Base-by-base conservation (phyloP, 2,329 filamentous ascomycete species). In the Xylaria sp. region DNA sequence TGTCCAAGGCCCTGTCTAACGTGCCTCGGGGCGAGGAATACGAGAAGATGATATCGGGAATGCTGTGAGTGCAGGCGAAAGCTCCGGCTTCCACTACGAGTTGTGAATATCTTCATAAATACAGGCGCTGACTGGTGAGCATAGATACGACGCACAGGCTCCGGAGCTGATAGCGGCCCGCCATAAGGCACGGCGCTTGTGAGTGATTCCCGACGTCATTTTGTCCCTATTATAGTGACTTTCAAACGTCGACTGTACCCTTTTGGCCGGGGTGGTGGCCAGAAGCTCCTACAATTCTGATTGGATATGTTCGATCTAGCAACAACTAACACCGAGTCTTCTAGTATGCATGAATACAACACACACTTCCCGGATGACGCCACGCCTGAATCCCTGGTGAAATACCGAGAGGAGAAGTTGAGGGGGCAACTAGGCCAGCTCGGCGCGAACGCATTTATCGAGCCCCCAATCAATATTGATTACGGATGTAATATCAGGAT, bases 401-500 rank as follows among this genome's bases (percentile, higher is more conserved):
- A 71, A n/a, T 77, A 77, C 3, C 75, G 82, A 47, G 76, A 82
- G 49, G 72, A 71, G 5, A 75, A 84, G 62, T 74, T 90, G 49
- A 70, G 75, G 59, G 74, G 83, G 8, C 74, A 87, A 38, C 70
- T 89, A 3, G 79, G 81, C 29, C 72, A 72, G 8, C 73, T 83
- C 4, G 86, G 85, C 3, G 78, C 79, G 47, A 83, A 83, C 0
- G 79, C 77, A 23, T 83, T 83, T 64, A 82, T 90, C 35, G 87
- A 90, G 67, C 83, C 87, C 0, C 86, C 87, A 0, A 78, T 90
- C 58, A 79, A 78, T 38, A 79, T 89, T 33, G 87, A 90, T 71
- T 90, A 90, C 60, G 88, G 87, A 1, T 85, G 84, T 71, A 90
- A 90, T 68, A 83, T 89, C 64, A 80, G 76, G 5, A 77, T 90